Evolutionary conservation across 345 rosid species (phyloP), one percentile per base, ranked within the genome.

Genomic region (Pistacia vera): DNA sequence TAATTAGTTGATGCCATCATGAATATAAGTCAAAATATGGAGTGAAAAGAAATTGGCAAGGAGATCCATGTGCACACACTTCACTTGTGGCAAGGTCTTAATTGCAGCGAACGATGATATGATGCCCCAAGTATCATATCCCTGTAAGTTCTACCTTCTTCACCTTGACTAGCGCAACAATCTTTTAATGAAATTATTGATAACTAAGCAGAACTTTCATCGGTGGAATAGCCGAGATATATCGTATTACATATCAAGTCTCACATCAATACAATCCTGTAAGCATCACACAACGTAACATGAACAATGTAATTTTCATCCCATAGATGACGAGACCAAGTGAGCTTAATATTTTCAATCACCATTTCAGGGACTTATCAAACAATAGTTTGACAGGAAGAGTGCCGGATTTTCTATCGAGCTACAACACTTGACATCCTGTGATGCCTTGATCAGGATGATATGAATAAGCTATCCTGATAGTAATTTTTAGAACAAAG

Each of bases 11-110:
- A 55, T 66, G 87, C 91, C 8, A 74, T 88, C 5, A 72, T 57
- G 62, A 55, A 44, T 66, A 86, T 86, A 52, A 81, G 70, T 78
- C 72, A 22, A 58, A 18, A 11, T 86, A 84, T 68, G 81, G 77
- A 44, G 61, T 86, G 49, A 46, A 46, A 46, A 46, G 49, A 46
- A 46, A 46, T 46, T 46, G 49, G 49, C 49, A 46, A 46, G 89
- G 91, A 51, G 91, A 86, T 83, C 89, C 89, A 63, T 84, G 88
- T 30, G 65, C 77, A n/a, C 91, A 68, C 20, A 46, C 49, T 5
- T 16, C 85, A 75, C 67, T 14, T 51, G 28, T 11, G 16, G 20
- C 17, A 38, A 20, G 51, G 49, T 55, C 81, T 88, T 65, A 77
- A 78, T 55, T 88, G 88, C 79, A 75, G 64, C 78, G 66, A 46